phyloP scores from a whole-genome alignment of 2,329 filamentous ascomycete species.

The Didymellaceae sp. region DNA sequence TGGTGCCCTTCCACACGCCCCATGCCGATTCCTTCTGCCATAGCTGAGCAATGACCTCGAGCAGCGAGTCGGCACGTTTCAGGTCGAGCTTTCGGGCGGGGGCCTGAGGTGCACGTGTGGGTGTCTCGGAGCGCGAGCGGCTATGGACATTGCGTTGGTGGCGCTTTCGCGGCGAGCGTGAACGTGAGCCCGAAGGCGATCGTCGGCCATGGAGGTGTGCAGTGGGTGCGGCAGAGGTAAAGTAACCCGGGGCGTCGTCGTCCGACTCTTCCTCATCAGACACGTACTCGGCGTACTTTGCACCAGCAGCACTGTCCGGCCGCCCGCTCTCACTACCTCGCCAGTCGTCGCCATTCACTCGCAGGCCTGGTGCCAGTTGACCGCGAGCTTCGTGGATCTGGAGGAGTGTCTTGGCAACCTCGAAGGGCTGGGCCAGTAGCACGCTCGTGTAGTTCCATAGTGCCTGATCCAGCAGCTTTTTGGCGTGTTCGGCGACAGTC shows the following conservation, averaged over 20 bases:
- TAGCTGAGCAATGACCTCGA: slow-evolving; percentile 84
- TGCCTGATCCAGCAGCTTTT: slow-evolving; percentile 80
- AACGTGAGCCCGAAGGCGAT: slow-evolving; percentile 45
- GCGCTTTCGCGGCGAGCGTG: slow-evolving; percentile 41
- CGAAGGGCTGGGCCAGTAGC: slow-evolving; percentile 91
- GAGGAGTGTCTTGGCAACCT: slow-evolving; percentile 92
- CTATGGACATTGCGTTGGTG: slow-evolving; percentile 44
- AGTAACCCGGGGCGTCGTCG: slow-evolving; percentile 76
- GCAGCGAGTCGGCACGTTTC: slow-evolving; percentile 77
- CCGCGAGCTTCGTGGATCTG: slow-evolving; percentile 69
- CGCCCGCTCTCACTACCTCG: slow-evolving; percentile 28
- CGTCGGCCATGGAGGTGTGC: slow-evolving; percentile 43
- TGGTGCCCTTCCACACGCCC: slow-evolving; percentile 93
- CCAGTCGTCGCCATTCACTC: slow-evolving; percentile 25
- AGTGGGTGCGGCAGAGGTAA: slow-evolving; percentile 72
- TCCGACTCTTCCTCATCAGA: slow-evolving; percentile 78
- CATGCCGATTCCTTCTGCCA: slow-evolving; percentile 90
- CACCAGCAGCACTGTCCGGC: slow-evolving; percentile 42
- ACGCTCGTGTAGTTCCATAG: slow-evolving; percentile 92
- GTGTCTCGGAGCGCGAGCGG: slow-evolving; percentile 48
- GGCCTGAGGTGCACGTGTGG: slow-evolving; percentile 47
- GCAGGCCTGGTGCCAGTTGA: slow-evolving; percentile 32
- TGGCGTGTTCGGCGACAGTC: slow-evolving; percentile 71
- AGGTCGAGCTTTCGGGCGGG: slow-evolving; percentile 70
- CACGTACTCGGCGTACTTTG: slow-evolving; percentile 52